phyloP scores from a whole-genome alignment of 371 early-diverging fungal genomes.

The Dichotomocladium elegans region DNA sequence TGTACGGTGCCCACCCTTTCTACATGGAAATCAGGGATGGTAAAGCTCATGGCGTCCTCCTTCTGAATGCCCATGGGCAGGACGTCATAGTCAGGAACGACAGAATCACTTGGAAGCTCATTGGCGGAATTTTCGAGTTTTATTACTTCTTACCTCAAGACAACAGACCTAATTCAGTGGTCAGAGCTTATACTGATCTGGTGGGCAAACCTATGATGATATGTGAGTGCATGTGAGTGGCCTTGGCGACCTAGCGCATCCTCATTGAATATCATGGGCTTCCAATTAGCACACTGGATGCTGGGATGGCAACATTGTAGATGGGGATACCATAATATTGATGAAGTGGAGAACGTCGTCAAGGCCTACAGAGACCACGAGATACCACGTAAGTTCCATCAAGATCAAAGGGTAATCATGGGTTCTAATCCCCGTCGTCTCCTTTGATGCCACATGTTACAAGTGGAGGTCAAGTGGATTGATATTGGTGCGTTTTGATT shows the following conservation, averaged over 20 bases:
- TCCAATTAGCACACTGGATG: slow-evolving; percentile 23
- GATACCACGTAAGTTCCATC: slow-evolving; percentile 54
- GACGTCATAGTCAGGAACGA: slow-evolving; percentile 54
- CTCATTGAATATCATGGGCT: no score
- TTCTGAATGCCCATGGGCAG: slow-evolving; percentile 75
- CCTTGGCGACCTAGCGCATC: no score
- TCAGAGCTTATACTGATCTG: slow-evolving; percentile 63
- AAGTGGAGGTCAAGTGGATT: slow-evolving; percentile 57
- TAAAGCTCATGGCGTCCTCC: slow-evolving; percentile 51
- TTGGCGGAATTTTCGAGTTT: slow-evolving; percentile 67
- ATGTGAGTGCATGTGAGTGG: not conserved
- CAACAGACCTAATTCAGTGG: slow-evolving; percentile 50
- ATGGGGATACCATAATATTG: slow-evolving; percentile 62
- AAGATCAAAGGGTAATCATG: no score
- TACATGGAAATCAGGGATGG: slow-evolving; percentile 67
- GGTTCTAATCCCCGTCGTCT: no score
- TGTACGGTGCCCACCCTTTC: slow-evolving; percentile 72
- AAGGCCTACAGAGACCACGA: slow-evolving; percentile 40
- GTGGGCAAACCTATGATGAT: slow-evolving; percentile 56
- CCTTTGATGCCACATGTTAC: not conserved
- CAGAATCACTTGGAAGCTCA: slow-evolving; percentile 59
- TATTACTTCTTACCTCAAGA: slow-evolving; percentile 57
- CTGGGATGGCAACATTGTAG: slow-evolving; percentile 72
- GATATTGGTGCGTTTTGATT: slow-evolving; percentile 49
- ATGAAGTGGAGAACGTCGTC: slow-evolving; percentile 50